Conservation (phyloP, 768 basidiomycete genomes). For the Termitomyces sp. region DNA sequence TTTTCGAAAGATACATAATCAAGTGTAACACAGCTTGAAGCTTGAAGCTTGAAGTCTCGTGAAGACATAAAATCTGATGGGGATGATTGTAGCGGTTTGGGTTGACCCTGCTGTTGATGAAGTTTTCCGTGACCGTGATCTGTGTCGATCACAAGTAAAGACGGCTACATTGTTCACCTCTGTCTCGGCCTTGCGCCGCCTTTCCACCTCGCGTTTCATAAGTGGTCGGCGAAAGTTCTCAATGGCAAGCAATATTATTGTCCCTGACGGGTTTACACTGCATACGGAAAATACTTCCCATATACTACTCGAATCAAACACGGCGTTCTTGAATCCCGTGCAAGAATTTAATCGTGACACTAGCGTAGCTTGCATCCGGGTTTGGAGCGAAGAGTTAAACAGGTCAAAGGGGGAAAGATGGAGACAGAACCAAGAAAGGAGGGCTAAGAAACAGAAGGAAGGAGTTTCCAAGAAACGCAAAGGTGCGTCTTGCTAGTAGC, state of each 20-base stretch:
- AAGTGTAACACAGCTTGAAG: not conserved
- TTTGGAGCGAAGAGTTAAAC: slow-evolving; percentile 77
- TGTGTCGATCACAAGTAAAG: slow-evolving; percentile 3
- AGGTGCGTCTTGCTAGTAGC: slow-evolving; percentile 27
- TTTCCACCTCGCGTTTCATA: not conserved
- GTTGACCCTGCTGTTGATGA: too few relatives aligned
- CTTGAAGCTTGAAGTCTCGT: not conserved
- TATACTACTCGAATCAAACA: slow-evolving; percentile 75
- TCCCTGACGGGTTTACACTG: slow-evolving; percentile 73
- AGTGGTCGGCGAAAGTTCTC: slow-evolving; percentile 16
- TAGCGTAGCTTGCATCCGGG: slow-evolving; percentile 83
- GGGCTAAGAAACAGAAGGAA: slow-evolving; percentile 32
- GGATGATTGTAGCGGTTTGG: too few relatives aligned
- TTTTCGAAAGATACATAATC: not conserved
- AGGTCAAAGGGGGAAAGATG: slow-evolving; percentile 58
- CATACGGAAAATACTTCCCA: slow-evolving; percentile 79
- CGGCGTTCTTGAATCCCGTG: slow-evolving; percentile 93
- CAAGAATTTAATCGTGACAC: slow-evolving; percentile 98
- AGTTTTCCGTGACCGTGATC: slow-evolving; percentile 13
- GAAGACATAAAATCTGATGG: not conserved
- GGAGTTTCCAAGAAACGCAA: slow-evolving; percentile 34
- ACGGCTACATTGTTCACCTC: slow-evolving; percentile 12
- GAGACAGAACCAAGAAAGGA: slow-evolving; percentile 45
- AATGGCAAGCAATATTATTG: slow-evolving; percentile 20
- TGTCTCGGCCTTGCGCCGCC: slow-evolving; percentile 21